Evolutionary conservation across 1,284 basidiomycete genomes (phyloP).

Genomic region (Tetrapyrgos nigripes): DNA sequence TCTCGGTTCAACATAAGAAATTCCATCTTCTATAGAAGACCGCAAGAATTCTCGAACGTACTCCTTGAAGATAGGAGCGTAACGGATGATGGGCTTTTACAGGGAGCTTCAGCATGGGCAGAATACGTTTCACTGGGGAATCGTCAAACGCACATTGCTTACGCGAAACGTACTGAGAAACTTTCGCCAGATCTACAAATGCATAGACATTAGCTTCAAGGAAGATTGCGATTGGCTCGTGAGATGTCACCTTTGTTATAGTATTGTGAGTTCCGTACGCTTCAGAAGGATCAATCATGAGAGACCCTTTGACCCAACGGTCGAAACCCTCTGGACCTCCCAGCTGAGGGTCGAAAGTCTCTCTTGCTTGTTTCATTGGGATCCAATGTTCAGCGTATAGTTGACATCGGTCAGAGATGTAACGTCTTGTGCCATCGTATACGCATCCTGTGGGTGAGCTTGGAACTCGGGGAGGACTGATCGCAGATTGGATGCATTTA

Average conservation of each 20-base stretch:
- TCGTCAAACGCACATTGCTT: constrained; percentile 46
- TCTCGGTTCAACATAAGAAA: constrained; percentile 75
- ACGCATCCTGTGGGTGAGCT: constrained; percentile 45
- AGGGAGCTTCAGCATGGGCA: background rate
- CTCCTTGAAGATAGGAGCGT: constrained; percentile 59
- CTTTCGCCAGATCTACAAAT: constrained; percentile 73
- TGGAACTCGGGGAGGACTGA: constrained; percentile 56
- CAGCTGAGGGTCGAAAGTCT: constrained; percentile 53
- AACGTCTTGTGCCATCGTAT: constrained; percentile 29
- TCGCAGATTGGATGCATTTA: constrained; percentile 47
- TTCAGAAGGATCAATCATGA: constrained; percentile 72
- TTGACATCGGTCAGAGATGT: constrained; percentile 49
- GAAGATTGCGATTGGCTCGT: background rate
- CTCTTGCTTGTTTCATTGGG: constrained; percentile 56
- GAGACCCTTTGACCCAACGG: constrained; percentile 59
- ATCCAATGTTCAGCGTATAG: constrained; percentile 58
- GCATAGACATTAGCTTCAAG: background rate
- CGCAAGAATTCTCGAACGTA: constrained; percentile 70
- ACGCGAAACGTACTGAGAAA: constrained; percentile 61
- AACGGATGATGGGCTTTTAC: constrained; percentile 56
- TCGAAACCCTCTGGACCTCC: constrained; percentile 73
- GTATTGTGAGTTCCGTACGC: constrained; percentile 77
- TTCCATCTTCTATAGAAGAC: constrained; percentile 72
- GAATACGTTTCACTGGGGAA: background rate
- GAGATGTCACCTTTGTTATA: constrained; percentile 55